These are phyloP conservation scores for Aphanomyces invadans DNA, from an alignment of 352 stramenopile genomes.

Conservation along the genomic window DNA sequence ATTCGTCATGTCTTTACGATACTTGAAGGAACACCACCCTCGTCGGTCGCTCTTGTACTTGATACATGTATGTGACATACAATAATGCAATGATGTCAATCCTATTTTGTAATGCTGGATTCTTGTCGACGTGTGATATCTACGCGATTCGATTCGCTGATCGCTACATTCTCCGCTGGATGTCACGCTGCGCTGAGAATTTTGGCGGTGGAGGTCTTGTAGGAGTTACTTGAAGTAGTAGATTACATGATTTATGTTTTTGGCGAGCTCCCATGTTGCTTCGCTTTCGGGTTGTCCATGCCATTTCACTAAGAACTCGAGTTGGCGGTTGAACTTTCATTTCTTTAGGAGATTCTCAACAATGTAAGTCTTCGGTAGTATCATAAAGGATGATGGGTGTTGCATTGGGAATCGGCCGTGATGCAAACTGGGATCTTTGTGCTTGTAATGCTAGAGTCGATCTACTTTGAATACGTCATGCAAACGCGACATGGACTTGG, in stretches of 20 bases:
- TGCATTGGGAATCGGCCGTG: not conserved
- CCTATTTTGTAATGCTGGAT: no score
- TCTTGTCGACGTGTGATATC: no score
- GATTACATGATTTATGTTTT: conserved; percentile 19
- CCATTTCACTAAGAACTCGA: conserved; percentile 22
- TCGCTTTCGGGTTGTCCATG: conserved; percentile 12
- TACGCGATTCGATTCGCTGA: not conserved
- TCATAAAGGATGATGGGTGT: conserved; percentile 12
- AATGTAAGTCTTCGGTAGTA: not conserved
- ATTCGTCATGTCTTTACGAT: no score
- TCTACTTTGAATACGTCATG: conserved; percentile 29
- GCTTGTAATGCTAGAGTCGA: conserved; percentile 15
- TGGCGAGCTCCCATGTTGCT: conserved; percentile 23
- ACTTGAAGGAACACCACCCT: no score
- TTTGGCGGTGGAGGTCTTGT: conserved; percentile 4
- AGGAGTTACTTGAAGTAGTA: conserved; percentile 15
- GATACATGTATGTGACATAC: no score
- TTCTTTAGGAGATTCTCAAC: conserved; percentile 12
- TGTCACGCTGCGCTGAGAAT: not conserved
- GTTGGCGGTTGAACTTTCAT: conserved; percentile 17
- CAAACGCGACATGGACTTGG: not conserved
- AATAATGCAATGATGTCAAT: no score
- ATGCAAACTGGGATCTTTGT: not conserved
- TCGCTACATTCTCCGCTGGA: not conserved
- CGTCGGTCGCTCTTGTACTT: no score